Evolutionary conservation across 805 yeast species (phyloP).

Genomic region (Wickerhamiella galacta): DNA sequence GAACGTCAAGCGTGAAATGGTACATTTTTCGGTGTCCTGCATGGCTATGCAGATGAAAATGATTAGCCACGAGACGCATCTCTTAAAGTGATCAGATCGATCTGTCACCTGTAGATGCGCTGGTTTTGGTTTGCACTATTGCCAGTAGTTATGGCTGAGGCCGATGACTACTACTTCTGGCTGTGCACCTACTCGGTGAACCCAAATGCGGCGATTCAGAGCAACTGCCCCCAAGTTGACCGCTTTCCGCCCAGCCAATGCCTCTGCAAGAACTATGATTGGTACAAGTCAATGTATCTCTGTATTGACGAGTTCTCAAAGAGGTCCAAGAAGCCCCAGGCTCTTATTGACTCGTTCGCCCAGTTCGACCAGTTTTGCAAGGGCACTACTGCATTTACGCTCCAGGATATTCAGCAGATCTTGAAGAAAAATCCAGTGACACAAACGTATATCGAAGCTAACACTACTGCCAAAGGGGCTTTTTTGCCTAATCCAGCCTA

Average conservation of each 20-base stretch:
- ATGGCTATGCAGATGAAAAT: no score
- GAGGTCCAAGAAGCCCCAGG: background rate
- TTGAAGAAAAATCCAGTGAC: constrained; percentile 2
- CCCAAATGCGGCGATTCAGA: no score
- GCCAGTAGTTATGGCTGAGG: no score
- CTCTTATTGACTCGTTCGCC: background rate
- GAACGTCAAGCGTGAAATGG: no score
- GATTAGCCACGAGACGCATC: no score
- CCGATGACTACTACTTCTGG: no score
- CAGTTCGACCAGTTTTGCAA: background rate
- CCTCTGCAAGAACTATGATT: background rate
- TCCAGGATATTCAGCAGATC: background rate
- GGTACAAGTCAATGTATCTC: background rate
- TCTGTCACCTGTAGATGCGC: no score
- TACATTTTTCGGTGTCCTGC: no score
- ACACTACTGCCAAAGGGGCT: constrained; percentile 1
- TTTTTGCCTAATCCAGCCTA: background rate
- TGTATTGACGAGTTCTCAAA: background rate
- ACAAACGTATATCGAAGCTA: constrained; percentile 4
- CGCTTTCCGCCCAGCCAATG: background rate
- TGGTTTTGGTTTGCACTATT: no score
- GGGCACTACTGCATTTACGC: background rate
- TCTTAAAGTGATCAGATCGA: no score
- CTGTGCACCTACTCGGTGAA: no score
- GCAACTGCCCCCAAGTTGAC: no score